Percentiles rank a stretch among this genome's conserved stretches.
phyloP scores from a whole-genome alignment of 140 eudicot species.

The Stevia rebaudiana region DNA sequence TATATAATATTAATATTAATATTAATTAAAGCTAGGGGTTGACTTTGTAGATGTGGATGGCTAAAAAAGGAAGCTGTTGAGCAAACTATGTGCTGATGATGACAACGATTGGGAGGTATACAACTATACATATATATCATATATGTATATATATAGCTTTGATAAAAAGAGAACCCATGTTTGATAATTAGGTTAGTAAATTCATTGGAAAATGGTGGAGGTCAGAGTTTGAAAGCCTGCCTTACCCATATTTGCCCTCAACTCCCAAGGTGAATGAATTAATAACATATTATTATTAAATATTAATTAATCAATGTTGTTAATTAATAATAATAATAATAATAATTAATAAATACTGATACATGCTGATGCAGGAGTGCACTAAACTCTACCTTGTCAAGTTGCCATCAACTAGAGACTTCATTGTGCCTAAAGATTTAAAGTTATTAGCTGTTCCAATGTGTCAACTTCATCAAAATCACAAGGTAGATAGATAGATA shows the following conservation, averaged over 20 bases:
- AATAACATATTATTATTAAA: no score
- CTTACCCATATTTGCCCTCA: conserved; percentile 60
- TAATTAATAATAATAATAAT: no score
- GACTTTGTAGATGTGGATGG: conserved; percentile 47
- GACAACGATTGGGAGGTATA: conserved; percentile 69
- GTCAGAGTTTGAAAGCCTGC: conserved; percentile 48
- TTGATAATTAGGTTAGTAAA: conserved; percentile 75
- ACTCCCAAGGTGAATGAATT: conserved; percentile 61
- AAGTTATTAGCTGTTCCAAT: conserved; percentile 73
- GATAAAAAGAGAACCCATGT: no score
- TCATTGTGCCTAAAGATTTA: conserved; percentile 54
- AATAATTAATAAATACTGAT: no score
- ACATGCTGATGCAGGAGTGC: conserved; percentile 50
- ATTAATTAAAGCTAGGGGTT: no score
- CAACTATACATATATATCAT: no score
- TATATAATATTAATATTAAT: no score
- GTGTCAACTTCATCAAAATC: conserved; percentile 59
- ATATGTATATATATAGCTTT: no score
- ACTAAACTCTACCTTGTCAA: conserved; percentile 68
- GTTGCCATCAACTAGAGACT: conserved; percentile 52
- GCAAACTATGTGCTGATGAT: conserved; percentile 52
- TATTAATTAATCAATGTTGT: no score
- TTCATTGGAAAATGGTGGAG: conserved; percentile 88
- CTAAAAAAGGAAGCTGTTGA: conserved; percentile 60
- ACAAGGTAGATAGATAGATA: conserved; percentile 37